Conservation (phyloP, 495 filamentous ascomycete genomes). For the Penicillium egyptiacum region DNA sequence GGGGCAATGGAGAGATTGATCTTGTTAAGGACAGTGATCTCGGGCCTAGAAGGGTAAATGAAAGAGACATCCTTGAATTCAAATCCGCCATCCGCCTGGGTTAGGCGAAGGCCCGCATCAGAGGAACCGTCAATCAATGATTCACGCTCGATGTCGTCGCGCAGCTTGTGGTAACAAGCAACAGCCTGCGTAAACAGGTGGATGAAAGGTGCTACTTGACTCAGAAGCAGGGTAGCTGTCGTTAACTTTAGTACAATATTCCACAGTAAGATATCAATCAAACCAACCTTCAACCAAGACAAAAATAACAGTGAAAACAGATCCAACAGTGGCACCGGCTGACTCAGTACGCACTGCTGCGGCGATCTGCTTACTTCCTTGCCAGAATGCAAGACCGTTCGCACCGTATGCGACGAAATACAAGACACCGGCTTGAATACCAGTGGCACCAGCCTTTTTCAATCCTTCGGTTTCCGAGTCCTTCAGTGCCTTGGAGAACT, state of each 20-base stretch:
- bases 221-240: conserved; percentile 59
- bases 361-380: conserved; percentile 57
- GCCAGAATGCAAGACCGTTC: conserved; percentile 67
- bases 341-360: conserved; percentile 39
- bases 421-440: conserved; percentile 60
- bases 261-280: background rate
- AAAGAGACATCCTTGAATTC: conserved; percentile 58
- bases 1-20: conserved; percentile 54
- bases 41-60: conserved; percentile 61
- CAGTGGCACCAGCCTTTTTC: conserved; percentile 60
- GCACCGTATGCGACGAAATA: conserved; percentile 67
- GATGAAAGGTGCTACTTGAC: conserved; percentile 62
- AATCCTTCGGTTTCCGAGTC: conserved; percentile 45
- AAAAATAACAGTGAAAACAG: conserved; percentile 66
- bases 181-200: conserved; percentile 59
- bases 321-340: conserved; percentile 49
- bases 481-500: conserved; percentile 50
- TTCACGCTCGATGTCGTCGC: conserved; percentile 50
- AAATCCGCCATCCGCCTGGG: conserved; percentile 43
- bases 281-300: conserved; percentile 60
- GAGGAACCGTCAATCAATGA: conserved; percentile 51
- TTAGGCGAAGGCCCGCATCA: conserved; percentile 34
- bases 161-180: conserved; percentile 52
- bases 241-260: conserved; percentile 14
- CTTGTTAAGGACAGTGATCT: conserved; percentile 53